Evolutionary conservation across 805 yeast species (phyloP), one percentile per base, ranked within the genome.

Genomic region (Kodamaea hsintzibuensis): DNA sequence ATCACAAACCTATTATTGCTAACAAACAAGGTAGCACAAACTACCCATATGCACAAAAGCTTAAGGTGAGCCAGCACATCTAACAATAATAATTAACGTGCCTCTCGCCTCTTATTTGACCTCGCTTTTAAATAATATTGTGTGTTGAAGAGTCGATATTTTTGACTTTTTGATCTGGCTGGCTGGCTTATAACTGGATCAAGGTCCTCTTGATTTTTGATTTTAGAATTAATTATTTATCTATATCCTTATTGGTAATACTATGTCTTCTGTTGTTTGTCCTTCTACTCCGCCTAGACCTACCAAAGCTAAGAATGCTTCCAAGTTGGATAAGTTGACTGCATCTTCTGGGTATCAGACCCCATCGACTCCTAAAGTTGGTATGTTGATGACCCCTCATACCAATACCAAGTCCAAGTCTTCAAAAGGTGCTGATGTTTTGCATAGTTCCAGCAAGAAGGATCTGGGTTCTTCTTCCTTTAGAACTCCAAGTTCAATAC

Each of bases 401-500:
- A 42, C 47, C 6, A 16, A 33, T 10, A 13, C 52, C 33, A 46
- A 49, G 48, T 45, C 37, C 10, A 27, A 38, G 8, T 37, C 25
- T 22, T 16, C 25, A 2, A 16, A 22, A 25, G 25, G 25, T 25
- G 2, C 16, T 12, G n/a, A 14, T 4, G 19, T 49, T 17, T n/a
- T 18, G 13, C 12, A 7, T 7, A 22, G 25, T 22, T 22, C 25
- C 6, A 22, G 6, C 25, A 22, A 22, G 25, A 18, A 18, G 8
- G 46, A 52, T 12, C 14, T 9, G 35, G 35, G 35, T 12, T 3
- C 35, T 12, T 30, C 35, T 2, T 30, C 39, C 9, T 52, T 52
- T 49, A 52, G 49, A 38, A 52, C 55, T 1, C 55, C 55, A 2
- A 37, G 49, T 6, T 48, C 52, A 16, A 52, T 52, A 48, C 48